A percentile compares a stretch with the other conserved stretches of the same genome.
phyloP scores from a whole-genome alignment of 176 grass and related monocot genomes.

The Ampelocalamus luodianensis region DNA sequence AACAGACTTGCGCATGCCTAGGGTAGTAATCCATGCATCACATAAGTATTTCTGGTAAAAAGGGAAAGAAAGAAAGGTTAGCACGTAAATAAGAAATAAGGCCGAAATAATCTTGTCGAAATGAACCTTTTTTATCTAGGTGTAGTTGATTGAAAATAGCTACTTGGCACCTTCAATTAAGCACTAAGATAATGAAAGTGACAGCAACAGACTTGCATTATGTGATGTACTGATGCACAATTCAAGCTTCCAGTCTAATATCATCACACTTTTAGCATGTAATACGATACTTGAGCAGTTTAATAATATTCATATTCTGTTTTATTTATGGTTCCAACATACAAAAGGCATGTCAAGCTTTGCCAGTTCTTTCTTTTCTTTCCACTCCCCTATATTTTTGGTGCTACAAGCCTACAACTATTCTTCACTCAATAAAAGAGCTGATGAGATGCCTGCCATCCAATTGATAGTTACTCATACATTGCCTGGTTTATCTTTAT shows the following conservation, averaged over 20 bases:
- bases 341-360: constrained; percentile 19
- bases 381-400: background rate
- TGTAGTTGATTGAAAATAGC: background rate
- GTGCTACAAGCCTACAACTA: background rate
- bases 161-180: constrained; percentile 15
- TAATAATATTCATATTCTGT: background rate
- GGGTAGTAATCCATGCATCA: constrained; percentile 81
- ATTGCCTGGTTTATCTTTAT: background rate
- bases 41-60: constrained; percentile 77
- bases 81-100: constrained; percentile 7
- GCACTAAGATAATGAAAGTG: constrained; percentile 5
- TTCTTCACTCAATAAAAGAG: constrained; percentile 9
- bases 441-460: background rate
- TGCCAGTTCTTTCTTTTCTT: constrained; percentile 14
- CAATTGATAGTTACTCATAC: constrained; percentile 18
- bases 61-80: constrained; percentile 23
- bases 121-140: background rate
- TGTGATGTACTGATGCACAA: background rate
- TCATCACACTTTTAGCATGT: background rate
- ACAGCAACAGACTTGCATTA: constrained; percentile 14
- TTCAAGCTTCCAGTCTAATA: constrained; percentile 10
- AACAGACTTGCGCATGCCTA: constrained; percentile 80
- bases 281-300: constrained; percentile 24
- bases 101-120: constrained; percentile 8
- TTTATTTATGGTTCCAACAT: constrained; percentile 16